Base-by-base conservation (phyloP, 768 basidiomycete species). In the Kwoniella mangroviensis region DNA sequence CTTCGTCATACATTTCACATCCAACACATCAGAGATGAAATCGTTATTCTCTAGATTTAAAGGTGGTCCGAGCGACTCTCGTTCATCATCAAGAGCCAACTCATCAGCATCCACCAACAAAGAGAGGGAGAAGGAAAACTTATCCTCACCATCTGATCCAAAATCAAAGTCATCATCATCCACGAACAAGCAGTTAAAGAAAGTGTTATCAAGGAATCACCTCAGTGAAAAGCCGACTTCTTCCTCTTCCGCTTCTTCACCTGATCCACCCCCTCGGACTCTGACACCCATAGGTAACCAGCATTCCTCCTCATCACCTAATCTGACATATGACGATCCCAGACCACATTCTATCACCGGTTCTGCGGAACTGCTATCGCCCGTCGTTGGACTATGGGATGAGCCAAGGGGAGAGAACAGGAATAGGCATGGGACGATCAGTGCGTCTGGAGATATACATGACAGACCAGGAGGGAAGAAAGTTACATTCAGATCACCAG, bases 401-500 rank as follows among this genome's bases (percentile, higher is more conserved):
- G 54, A 57, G 34, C 6, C 34, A 7, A 54, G 63, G 21, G 64
- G 24, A 17, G 13, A 34, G 1, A 41, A 34, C 11, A 62, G 28
- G 15, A n/a, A 19, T 34, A 69, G 63, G 43, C 52, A 24, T 15
- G 19, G 68, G 42, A 63, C 67, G 19, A 60, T 68, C 60, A 68
- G 68, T 61, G 68, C 68, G 34, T 69, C 69, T 15, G 64, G 54
- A 56, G 70, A 67, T 53, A 28, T 21, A 49, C 61, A n/a, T 41
- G 40, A 65, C 64, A 40, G 60, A n/a, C 71, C 51, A n/a, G 54
- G 51, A 11, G 73, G 65, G 41, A 79, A 79, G 58, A 79, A 79
- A 51, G 78, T 79, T 22, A 79, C 78, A 3, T 79, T 79, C 49
- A 67, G 75, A 49, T 72, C 72, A 57, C 78, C 78, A 10, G 68